Base-by-base conservation (phyloP, 441 rosid genomes). In the Gossypium lobatum region DNA sequence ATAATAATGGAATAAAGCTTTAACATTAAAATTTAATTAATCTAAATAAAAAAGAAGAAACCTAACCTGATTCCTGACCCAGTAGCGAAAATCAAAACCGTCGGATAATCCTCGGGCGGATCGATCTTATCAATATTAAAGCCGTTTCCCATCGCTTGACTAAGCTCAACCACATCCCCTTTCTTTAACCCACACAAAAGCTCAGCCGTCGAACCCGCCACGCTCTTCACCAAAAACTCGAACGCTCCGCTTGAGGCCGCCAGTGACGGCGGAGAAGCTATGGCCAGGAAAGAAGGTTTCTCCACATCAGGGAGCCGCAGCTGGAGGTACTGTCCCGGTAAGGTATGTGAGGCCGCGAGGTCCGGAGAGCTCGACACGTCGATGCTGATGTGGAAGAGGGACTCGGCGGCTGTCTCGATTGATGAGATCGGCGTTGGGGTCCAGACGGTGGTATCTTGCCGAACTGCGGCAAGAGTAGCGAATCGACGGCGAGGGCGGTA, bases 1-100 rank as follows among this genome's bases (percentile, higher is more conserved):
- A 70, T 31, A 52, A 17, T 55, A 37, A 7, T 23, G 3, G 6
- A 57, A 71, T 18, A 71, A 37, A 18, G 34, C 34, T 20, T 57
- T 1, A 57, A 20, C 10, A 59, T 8, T 4, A 23, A 0, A 20
- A 46, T 64, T 28, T 55, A 28, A 45, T 62, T 26, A 70, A 55
- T 55, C 18, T 34, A 54, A 31, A 31, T 7, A 39, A 11, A 8
- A 55, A 61, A 28, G 50, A 4, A 52, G 66, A 75, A 53, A 20
- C 3, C 79, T 53, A 60, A 95, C 98, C 97, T 95, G 75, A 95
- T 93, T 77, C 96, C 98, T 48, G 99, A 90, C 80, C 98, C 99
- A 1, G 99, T 95, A 4, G 98, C 97, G 77, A 95, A 95, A 61
- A 93, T 90, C 78, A 95, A 80, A 68, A 95, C 89, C 46, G 97